A percentile compares a stretch with the other conserved stretches of the same genome.
Conservation (phyloP, 805 yeast species). For the Candida palmyrensis region DNA sequence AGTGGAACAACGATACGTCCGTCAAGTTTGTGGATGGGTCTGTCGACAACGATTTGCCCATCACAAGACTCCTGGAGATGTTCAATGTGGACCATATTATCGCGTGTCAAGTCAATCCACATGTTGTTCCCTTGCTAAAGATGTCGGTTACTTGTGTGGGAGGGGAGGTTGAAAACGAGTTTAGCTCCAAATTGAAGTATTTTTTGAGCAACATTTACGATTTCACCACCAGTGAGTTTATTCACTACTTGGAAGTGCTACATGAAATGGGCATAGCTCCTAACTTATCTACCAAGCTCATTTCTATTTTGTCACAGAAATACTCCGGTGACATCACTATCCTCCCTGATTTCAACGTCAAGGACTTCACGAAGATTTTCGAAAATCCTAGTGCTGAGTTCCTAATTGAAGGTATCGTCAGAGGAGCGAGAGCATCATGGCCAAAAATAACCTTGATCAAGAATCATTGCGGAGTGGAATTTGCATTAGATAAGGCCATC, state of each 20-base stretch:
- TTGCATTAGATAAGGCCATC: slow-evolving; percentile 79
- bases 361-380: slow-evolving; percentile 59
- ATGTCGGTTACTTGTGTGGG: slow-evolving; percentile 65
- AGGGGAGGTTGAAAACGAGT: slow-evolving; percentile 60
- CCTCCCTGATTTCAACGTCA: slow-evolving; percentile 63
- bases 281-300: slow-evolving; percentile 65
- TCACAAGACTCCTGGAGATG: slow-evolving; percentile 88
- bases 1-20: slow-evolving; percentile 74
- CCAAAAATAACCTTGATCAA: slow-evolving; percentile 80
- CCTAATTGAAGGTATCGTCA: slow-evolving; percentile 57
- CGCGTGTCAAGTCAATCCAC: slow-evolving; percentile 97
- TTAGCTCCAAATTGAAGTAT: slow-evolving; percentile 50
- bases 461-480: slow-evolving; percentile 88
- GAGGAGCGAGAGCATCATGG: slow-evolving; percentile 95
- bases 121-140: slow-evolving; percentile 82
- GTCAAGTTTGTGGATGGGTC: slow-evolving; percentile 93
- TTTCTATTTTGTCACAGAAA: slow-evolving; percentile 75
- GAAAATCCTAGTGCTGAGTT: slow-evolving; percentile 81
- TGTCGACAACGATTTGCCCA: slow-evolving; percentile 90
- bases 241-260: slow-evolving; percentile 69
- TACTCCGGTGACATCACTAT: slow-evolving; percentile 95
- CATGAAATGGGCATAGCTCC: slow-evolving; percentile 75
- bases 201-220: slow-evolving; percentile 51
- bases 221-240: slow-evolving; percentile 61
- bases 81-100: slow-evolving; percentile 96